Evolutionary conservation across 2,329 filamentous ascomycete species (phyloP).

Genomic region (Rutstroemia sydowiana): DNA sequence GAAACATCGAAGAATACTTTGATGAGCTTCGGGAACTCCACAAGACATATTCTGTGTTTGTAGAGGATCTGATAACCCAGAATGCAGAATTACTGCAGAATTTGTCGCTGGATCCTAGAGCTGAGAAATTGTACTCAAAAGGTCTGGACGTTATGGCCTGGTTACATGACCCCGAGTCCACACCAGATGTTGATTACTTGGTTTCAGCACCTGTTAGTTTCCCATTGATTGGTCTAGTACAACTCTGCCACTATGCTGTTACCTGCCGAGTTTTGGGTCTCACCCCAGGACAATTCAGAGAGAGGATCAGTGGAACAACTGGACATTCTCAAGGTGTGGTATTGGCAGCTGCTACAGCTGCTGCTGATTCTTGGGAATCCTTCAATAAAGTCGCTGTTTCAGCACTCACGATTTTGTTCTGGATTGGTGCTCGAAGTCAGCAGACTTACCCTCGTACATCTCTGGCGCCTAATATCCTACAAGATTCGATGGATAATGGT

Average conservation of each 20-base stretch:
- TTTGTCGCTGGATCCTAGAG: constrained; percentile 73
- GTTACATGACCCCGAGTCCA: constrained; percentile 81
- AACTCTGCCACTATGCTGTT: constrained; percentile 91
- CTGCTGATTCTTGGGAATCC: constrained; percentile 86
- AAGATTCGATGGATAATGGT: constrained; percentile 88
- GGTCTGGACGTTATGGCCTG: constrained; percentile 92
- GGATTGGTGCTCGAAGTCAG: constrained; percentile 95
- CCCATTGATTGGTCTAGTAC: constrained; percentile 90
- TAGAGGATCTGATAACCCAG: constrained; percentile 73
- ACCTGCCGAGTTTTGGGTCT: constrained; percentile 87
- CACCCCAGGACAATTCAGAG: constrained; percentile 79
- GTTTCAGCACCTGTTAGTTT: constrained; percentile 94
- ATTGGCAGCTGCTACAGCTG: constrained; percentile 83
- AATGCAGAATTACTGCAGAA: constrained; percentile 83
- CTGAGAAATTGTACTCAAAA: constrained; percentile 94
- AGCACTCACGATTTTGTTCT: constrained; percentile 90
- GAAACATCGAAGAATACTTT: constrained; percentile 99
- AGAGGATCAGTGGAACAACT: constrained; percentile 78
- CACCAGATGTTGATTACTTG: constrained; percentile 89
- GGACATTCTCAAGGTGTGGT: constrained; percentile 97
- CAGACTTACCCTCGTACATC: constrained; percentile 96
- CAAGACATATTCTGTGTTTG: constrained; percentile 82
- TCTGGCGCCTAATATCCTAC: constrained; percentile 79
- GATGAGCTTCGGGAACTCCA: constrained; percentile 91
- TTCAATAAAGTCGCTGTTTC: constrained; percentile 74